Conservation (phyloP, 768 basidiomycete species). For the Leccinum disarticulatum region DNA sequence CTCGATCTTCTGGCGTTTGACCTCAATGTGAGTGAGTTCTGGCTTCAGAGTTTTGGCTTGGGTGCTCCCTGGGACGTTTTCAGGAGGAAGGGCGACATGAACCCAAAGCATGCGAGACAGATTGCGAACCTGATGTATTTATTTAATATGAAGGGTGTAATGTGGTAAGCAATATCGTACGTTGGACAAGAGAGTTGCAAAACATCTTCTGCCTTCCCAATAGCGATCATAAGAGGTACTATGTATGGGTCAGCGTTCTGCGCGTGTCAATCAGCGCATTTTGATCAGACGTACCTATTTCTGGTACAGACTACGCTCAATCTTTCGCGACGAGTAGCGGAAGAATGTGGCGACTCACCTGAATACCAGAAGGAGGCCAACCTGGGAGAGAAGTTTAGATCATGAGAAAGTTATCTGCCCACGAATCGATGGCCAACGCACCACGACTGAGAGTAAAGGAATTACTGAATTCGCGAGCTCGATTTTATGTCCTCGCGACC, state of each 20-base stretch:
- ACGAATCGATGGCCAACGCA: slow-evolving; percentile 38
- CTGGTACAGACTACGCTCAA: slow-evolving; percentile 34
- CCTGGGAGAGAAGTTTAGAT: slow-evolving; percentile 40
- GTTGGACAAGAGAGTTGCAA: slow-evolving; percentile 67
- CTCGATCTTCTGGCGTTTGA: slow-evolving; percentile 57
- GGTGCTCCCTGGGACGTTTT: slow-evolving; percentile 39
- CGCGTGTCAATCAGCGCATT: not conserved
- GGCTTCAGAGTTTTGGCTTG: slow-evolving; percentile 55
- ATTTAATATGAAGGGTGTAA: not conserved
- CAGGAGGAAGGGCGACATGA: slow-evolving; percentile 63
- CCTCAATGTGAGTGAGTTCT: slow-evolving; percentile 48
- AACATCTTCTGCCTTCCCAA: slow-evolving; percentile 87
- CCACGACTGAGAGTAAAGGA: slow-evolving; percentile 87
- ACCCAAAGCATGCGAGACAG: slow-evolving; percentile 80
- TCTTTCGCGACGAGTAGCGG: not conserved
- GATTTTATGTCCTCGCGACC: slow-evolving; percentile 55
- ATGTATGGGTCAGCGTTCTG: slow-evolving; percentile 4
- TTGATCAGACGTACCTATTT: slow-evolving; percentile 52
- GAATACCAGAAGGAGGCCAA: slow-evolving; percentile 87
- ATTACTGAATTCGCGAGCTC: slow-evolving; percentile 80
- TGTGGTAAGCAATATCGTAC: slow-evolving; percentile 29
- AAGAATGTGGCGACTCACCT: slow-evolving; percentile 45
- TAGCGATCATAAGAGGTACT: slow-evolving; percentile 87
- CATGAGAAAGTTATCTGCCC: not conserved
- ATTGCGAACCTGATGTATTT: slow-evolving; percentile 54